Base-by-base conservation (phyloP, 2,329 filamentous ascomycete genomes). In the Aspergillus sojae region DNA sequence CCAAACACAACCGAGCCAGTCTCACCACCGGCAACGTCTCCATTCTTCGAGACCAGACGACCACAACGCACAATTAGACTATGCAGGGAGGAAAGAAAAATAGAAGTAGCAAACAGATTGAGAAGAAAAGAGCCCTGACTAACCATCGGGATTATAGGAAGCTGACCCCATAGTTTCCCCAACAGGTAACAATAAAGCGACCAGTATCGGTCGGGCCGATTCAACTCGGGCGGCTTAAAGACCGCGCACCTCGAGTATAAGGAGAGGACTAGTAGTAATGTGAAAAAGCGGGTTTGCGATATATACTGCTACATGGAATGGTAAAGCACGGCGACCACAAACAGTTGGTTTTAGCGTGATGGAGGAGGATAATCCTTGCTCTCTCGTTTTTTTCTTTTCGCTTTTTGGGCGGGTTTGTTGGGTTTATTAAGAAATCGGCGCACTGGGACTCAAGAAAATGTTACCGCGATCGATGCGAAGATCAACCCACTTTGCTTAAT, bases 141-240 rank as follows among this genome's bases (percentile, higher is more conserved):
- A 66, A 79, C 77, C 77, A 78, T 79, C 75, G 63, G 73, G 67
- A 66, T 74, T 72, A 64, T 73, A 73, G 65, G 71, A 72, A 68
- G 72, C 68, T 66, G 72, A 72, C 68, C 76, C 75, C 74, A 77
- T 78, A 70, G 48, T 68, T 69, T 63, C 60, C 66, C 68, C 65
- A 64, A 57, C 59, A 62, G 60, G 57, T 54, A 65, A 66, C 61
- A 62, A 65, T 54, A 61, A 65, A 67, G 60, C 61, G 66, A 62
- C 64, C 70, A 67, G 64, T 60, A 66, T 65, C 66, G 66, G 62
- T 68, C 67, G 59, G 68, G 65, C 68, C 67, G 65, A 65, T 67
- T 61, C 56, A 63, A 54, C 61, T 57, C 62, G 58, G 61, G 56
- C 57, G 65, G 63, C 65, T 67, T 61, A 65, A 65, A 39, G 65